Conservation (phyloP, 1,284 basidiomycete genomes). For the Cerioporus squamosus region DNA sequence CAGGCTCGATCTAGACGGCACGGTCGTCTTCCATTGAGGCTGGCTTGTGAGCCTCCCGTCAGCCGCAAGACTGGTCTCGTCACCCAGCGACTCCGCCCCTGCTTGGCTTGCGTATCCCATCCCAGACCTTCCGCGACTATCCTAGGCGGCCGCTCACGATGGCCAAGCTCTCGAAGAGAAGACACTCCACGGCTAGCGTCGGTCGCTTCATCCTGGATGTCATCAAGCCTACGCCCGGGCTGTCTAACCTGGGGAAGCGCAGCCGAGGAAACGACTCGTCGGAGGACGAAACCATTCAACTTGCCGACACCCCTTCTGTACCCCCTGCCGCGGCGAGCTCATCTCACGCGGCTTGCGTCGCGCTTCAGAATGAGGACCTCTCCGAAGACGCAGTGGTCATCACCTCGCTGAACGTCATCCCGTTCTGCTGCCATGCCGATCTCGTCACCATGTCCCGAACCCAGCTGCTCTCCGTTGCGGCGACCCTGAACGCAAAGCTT, state of each 20-base stretch:
- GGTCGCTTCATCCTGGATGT: conserved; percentile 26
- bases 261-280: conserved; percentile 11
- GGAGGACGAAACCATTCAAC: background rate
- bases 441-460: conserved; percentile 55
- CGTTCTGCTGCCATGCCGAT: conserved; percentile 68
- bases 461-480: conserved; percentile 50
- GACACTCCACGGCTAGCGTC: conserved; percentile 16
- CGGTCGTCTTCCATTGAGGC: too few relatives aligned
- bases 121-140: background rate
- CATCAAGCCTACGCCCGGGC: conserved; percentile 24
- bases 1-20: too few relatives aligned
- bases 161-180: conserved; percentile 14
- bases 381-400: conserved; percentile 58
- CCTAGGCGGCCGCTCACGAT: background rate
- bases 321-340: background rate
- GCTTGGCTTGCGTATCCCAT: background rate
- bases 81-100: background rate
- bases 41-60: background rate
- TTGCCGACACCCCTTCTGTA: background rate
- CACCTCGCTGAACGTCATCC: conserved; percentile 51
- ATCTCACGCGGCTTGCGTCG: conserved; percentile 4
- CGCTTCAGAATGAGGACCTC: conserved; percentile 53
- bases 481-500: conserved; percentile 50
- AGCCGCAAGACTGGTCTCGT: background rate
- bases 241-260: conserved; percentile 29